Conservation (phyloP, 768 basidiomycete genomes). For the Suillus subaureus region DNA sequence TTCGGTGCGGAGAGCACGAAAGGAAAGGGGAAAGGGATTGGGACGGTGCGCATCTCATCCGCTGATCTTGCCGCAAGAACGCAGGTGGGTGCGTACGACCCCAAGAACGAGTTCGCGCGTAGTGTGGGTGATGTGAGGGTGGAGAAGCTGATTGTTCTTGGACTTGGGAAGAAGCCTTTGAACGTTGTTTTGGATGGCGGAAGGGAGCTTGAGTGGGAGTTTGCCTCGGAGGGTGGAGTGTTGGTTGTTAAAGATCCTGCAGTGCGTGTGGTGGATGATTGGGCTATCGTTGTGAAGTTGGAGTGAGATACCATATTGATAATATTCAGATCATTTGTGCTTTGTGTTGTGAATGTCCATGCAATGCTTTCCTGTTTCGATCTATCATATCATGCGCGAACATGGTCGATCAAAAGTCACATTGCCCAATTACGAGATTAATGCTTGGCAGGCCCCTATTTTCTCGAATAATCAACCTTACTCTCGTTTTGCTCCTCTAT, state of each 20-base stretch:
- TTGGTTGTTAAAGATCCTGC: constrained; percentile 79
- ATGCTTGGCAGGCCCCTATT: background rate
- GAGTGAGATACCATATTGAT: constrained; percentile 6
- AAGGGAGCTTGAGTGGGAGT: constrained; percentile 68
- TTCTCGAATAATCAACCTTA: background rate
- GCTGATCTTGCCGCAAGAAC: constrained; percentile 44
- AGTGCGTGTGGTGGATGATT: constrained; percentile 59
- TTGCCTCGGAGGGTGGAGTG: constrained; percentile 54
- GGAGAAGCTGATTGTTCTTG: constrained; percentile 81
- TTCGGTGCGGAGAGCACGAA: constrained; percentile 59
- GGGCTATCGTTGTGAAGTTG: constrained; percentile 51
- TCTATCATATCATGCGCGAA: too few species aligned
- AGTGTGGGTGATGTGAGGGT: constrained; percentile 68
- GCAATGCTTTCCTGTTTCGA: too few species aligned
- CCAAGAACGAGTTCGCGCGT: constrained; percentile 68
- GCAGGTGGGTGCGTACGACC: constrained; percentile 48
- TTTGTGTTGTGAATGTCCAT: too few species aligned
- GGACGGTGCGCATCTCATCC: constrained; percentile 50
- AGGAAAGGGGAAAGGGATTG: constrained; percentile 30
- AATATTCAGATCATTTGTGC: too few species aligned
- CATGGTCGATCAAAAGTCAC: too few species aligned
- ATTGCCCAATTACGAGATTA: too few species aligned
- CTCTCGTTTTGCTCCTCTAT: background rate
- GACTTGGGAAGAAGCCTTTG: constrained; percentile 62
- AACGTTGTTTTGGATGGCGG: constrained; percentile 54